Base-by-base conservation (phyloP, 768 basidiomycete species). In the Podaxis sp. region DNA sequence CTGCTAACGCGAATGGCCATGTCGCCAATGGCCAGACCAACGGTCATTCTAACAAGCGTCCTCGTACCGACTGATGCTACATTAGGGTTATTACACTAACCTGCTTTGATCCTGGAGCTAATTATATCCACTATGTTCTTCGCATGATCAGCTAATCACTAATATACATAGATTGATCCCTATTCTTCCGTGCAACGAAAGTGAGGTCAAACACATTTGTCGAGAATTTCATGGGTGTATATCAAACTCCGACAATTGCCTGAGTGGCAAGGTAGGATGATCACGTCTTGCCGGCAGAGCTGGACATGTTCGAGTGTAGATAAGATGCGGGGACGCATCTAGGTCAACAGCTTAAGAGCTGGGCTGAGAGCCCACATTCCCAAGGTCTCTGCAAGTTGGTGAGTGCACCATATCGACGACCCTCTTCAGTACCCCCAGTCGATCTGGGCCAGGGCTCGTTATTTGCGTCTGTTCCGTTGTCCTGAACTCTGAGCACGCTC, bases 31-130 rank as follows among this genome's bases (percentile, higher is more conserved):
- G 70, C 40, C 58, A 65, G 28, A 55, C 66, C 20, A 65, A 67
- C 44, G 66, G 62, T 15, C 60, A 69, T 53, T 72, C 80, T 66
- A 85, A 83, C 74, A 89, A 89, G 76, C 84, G 87, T 58, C 72
- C 80, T 59, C 86, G 88, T 66, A 74, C 80, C 61, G 82, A 84
- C 55, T 86, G 71, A 76, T 54, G n/a, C 10, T 56, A 24, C 24
- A n/a, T 50, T 5, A 20, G 8, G 6, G 38, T 40, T 13, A 48
- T 57, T 36, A 52, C 8, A 28, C 10, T 33, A 33, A 2, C 36
- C 50, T 57, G 22, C 41, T 54, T 58, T 36, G 50, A 50, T 50
- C 24, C 26, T 36, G 30, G 46, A 58, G 33, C 46, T 58, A 58
- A 46, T 49, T 51, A 51, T 51, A 24, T 37, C 13, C 22, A 20